Conservation (phyloP, 805 yeast genomes). For the Saturnispora galanensis region DNA sequence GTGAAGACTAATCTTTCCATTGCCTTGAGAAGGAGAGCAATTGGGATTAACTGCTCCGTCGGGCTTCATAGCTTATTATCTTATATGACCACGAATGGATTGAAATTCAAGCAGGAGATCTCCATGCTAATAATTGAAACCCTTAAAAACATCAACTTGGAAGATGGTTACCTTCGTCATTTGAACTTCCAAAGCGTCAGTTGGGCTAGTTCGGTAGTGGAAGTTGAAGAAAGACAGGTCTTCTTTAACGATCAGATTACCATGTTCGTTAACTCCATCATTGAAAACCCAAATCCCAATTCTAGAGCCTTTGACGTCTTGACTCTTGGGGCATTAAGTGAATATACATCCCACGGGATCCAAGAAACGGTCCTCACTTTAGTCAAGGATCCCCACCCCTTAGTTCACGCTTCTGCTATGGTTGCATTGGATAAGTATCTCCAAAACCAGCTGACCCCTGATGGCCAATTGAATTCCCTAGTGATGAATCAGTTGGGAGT, state of each 20-base stretch:
- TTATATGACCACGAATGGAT: conserved; percentile 16
- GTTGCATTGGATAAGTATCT: conserved; percentile 48
- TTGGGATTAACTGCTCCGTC: conserved; percentile 50
- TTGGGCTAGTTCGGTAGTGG: conserved; percentile 20
- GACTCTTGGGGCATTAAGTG: conserved; percentile 28
- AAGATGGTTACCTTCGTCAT: conserved; percentile 16
- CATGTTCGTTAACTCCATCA: conserved; percentile 53
- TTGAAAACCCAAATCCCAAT: conserved; percentile 53
- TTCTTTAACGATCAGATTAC: conserved; percentile 33
- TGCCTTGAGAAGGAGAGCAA: conserved; percentile 32
- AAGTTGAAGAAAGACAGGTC: conserved; percentile 7
- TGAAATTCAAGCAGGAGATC: conserved; percentile 18
- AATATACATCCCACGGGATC: conserved; percentile 26
- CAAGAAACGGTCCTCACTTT: conserved; percentile 51
- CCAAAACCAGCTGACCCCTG: conserved; percentile 21
- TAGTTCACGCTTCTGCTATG: conserved; percentile 67
- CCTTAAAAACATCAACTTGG: conserved; percentile 18
- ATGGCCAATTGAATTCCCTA: conserved; percentile 29
- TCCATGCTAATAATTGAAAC: conserved; percentile 21
- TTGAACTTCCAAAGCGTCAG: conserved; percentile 28
- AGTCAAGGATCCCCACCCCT: conserved; percentile 73
- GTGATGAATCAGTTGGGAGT: conserved; percentile 32
- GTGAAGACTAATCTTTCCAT: conserved; percentile 9
- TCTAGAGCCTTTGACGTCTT: conserved; percentile 50
- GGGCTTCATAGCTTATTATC: conserved; percentile 48